These are phyloP conservation scores for Penicillium sp. DNA, from an alignment of 2,329 filamentous ascomycete genomes.

Conservation along the genomic window DNA sequence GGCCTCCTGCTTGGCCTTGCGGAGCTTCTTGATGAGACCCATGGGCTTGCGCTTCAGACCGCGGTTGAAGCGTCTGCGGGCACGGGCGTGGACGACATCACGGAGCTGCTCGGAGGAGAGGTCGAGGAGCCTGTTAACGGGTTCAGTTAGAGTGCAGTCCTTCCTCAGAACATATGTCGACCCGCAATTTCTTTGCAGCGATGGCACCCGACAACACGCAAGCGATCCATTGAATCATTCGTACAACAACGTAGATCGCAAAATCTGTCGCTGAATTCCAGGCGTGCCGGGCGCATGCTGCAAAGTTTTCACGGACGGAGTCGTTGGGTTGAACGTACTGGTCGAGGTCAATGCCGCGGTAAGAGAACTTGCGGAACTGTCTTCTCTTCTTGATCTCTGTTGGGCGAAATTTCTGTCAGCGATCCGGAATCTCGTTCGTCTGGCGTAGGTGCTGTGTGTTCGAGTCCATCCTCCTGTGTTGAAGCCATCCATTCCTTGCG, in stretches of 20 bases:
- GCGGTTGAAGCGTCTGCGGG: constrained; percentile 98
- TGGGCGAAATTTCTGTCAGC: constrained; percentile 36
- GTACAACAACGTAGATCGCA: neutral
- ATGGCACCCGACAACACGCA: constrained; percentile 8
- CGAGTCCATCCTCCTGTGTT: constrained; percentile 16
- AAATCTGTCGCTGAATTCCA: constrained; percentile 8
- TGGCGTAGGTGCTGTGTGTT: constrained; percentile 16
- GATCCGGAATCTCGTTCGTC: constrained; percentile 21
- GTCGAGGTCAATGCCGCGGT: constrained; percentile 99
- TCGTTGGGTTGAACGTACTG: constrained; percentile 67
- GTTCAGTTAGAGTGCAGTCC: constrained; percentile 35
- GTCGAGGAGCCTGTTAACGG: constrained; percentile 80
- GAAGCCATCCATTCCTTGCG: constrained; percentile 21
- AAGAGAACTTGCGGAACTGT: constrained; percentile 99
- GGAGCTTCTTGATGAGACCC: constrained; percentile 99
- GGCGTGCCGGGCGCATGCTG: constrained; percentile 10
- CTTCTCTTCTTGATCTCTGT: constrained; percentile 98
- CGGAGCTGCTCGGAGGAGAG: constrained; percentile 98
- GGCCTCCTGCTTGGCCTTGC: constrained; percentile 98
- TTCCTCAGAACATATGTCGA: constrained; percentile 24
- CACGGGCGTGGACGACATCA: constrained; percentile 98
- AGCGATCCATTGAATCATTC: constrained; percentile 1
- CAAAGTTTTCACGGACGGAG: constrained; percentile 9
- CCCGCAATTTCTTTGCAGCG: neutral
- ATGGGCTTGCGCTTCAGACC: constrained; percentile 99